Percentiles rank a stretch among this genome's conserved stretches.
phyloP scores from a whole-genome alignment of 805 yeast genomes.

The Barnettozyma wickerhamii region DNA sequence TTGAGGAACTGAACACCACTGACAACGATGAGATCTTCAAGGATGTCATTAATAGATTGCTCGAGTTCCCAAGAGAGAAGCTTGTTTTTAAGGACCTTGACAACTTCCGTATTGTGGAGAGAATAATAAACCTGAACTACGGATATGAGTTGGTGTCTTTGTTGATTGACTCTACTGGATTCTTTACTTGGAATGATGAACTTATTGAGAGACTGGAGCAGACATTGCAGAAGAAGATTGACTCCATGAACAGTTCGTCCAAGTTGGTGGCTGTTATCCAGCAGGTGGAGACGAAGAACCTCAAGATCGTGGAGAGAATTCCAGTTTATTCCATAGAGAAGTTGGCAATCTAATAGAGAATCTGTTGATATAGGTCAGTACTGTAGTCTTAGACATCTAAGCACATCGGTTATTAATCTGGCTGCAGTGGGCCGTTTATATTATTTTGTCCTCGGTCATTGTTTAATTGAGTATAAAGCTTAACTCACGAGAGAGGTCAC shows the following conservation, averaged over 20 bases:
- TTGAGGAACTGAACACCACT: constrained; percentile 51
- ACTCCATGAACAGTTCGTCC: constrained; percentile 37
- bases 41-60: constrained; percentile 63
- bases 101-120: constrained; percentile 37
- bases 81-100: constrained; percentile 22
- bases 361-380: too few species aligned
- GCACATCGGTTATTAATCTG: too few species aligned
- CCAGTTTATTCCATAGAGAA: constrained; percentile 54
- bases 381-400: too few species aligned
- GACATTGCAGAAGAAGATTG: constrained; percentile 45
- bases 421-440: too few species aligned
- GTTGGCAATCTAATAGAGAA: constrained; percentile 24
- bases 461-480: too few species aligned
- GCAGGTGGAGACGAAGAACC: constrained; percentile 25
- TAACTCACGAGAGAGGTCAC: too few species aligned
- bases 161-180: constrained; percentile 69
- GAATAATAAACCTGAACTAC: constrained; percentile 41
- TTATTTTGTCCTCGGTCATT: too few species aligned
- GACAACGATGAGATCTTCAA: constrained; percentile 61
- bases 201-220: constrained; percentile 41
- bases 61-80: constrained; percentile 49
- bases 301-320: constrained; percentile 36
- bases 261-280: constrained; percentile 26
- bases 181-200: constrained; percentile 58
- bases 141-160: constrained; percentile 62